Percentiles rank a stretch among this genome's conserved stretches.
These are phyloP conservation scores for Alternaria sp. DNA, from an alignment of 2,329 filamentous ascomycete species.

Conservation along the genomic window DNA sequence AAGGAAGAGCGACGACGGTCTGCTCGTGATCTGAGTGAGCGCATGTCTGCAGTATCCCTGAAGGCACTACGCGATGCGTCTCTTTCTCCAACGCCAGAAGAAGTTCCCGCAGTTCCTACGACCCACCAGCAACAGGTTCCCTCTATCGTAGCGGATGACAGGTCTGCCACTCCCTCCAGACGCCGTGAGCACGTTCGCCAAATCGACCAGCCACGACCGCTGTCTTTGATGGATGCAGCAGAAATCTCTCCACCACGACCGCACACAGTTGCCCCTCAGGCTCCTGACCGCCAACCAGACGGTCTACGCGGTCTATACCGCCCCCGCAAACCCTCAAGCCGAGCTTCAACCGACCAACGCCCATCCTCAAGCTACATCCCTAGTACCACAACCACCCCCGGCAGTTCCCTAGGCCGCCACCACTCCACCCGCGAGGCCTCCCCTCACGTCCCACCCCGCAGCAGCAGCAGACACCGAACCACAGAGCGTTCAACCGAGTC, in stretches of 20 bases:
- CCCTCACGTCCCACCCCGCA: constrained; percentile 19
- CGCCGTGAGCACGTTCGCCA: constrained; percentile 12
- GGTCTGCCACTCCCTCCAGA: constrained; percentile 7
- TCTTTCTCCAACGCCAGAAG: constrained; percentile 19
- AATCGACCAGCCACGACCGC: constrained; percentile 4
- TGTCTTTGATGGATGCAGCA: constrained; percentile 18
- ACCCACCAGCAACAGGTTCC: constrained; percentile 14
- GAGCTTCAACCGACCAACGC: constrained; percentile 15
- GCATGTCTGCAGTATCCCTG: constrained; percentile 40
- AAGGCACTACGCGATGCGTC: constrained; percentile 19
- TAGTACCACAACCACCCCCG: constrained; percentile 10
- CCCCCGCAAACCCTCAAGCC: constrained; percentile 12
- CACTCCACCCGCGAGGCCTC: constrained; percentile 13
- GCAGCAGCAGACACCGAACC: constrained; percentile 23
- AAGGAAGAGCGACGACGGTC: constrained; percentile 32
- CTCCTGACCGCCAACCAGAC: constrained; percentile 22
- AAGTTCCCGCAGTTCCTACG: constrained; percentile 30
- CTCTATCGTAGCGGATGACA: constrained; percentile 11
- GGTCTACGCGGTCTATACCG: constrained; percentile 31
- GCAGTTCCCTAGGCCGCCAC: constrained; percentile 8
- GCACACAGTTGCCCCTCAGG: constrained; percentile 13
- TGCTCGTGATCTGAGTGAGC: constrained; percentile 37
- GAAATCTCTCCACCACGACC: constrained; percentile 13
- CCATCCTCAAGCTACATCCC: constrained; percentile 20
- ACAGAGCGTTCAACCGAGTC: constrained; percentile 20